A percentile compares a stretch with the other conserved stretches of the same genome.
phyloP scores from a whole-genome alignment of 2,329 filamentous ascomycete species.

The Diaporthe ampelina region DNA sequence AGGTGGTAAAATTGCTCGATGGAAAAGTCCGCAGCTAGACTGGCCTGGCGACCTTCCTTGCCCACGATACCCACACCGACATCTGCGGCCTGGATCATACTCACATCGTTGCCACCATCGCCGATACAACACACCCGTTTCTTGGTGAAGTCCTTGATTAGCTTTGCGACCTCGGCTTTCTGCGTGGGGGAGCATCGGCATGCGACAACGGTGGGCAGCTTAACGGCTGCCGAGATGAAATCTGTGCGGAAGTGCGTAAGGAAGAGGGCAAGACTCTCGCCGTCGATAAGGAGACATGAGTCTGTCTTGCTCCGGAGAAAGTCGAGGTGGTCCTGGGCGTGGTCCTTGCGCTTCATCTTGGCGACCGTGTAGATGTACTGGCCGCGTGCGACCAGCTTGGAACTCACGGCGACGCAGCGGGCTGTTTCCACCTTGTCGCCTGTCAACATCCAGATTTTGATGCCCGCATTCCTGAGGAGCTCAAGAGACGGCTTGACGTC shows the following conservation, averaged over 20 bases:
- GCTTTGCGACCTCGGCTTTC: conserved; percentile 91
- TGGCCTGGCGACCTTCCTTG: conserved; percentile 96
- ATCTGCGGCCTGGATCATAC: conserved; percentile 98
- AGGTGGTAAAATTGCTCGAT: conserved; percentile 96
- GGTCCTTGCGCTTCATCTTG: conserved; percentile 85
- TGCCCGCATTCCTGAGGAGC: conserved; percentile 93
- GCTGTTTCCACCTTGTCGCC: conserved; percentile 99
- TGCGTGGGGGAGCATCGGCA: conserved; percentile 97
- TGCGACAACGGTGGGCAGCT: conserved; percentile 91
- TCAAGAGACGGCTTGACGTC: conserved; percentile 97
- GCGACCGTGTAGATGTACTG: conserved; percentile 97
- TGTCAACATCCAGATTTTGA: conserved; percentile 99
- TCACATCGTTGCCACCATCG: conserved; percentile 97
- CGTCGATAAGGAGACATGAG: conserved; percentile 91
- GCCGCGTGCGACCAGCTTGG: conserved; percentile 91
- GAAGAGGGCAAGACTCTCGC: conserved; percentile 88
- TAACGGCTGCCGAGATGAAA: conserved; percentile 90
- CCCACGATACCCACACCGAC: conserved; percentile 98
- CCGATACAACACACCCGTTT: conserved; percentile 98
- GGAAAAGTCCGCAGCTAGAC: conserved; percentile 94
- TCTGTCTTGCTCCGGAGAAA: conserved; percentile 91
- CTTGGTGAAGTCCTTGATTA: conserved; percentile 92
- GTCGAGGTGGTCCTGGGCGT: conserved; percentile 89
- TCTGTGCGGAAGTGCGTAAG: conserved; percentile 85
- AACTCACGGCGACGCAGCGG: conserved; percentile 93